Conservation (phyloP, 2,329 filamentous ascomycete genomes). For the Fusarium hostae region DNA sequence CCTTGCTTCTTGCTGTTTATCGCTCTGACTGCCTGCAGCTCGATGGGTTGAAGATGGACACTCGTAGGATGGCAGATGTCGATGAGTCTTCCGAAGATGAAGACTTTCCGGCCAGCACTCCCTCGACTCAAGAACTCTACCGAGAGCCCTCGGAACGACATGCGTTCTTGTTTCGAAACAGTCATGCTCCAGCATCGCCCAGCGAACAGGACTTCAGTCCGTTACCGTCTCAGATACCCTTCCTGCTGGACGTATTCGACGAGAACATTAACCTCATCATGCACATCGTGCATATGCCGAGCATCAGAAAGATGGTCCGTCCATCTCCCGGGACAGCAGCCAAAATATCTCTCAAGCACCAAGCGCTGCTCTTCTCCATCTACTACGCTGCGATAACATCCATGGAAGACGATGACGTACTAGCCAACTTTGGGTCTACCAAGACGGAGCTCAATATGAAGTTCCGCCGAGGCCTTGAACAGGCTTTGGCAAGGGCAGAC, state of each 20-base stretch:
- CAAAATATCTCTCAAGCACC: slow-evolving; percentile 54
- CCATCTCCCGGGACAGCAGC: slow-evolving; percentile 48
- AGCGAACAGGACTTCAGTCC: slow-evolving; percentile 58
- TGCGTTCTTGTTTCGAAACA: slow-evolving; percentile 63
- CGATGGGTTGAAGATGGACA: slow-evolving; percentile 57
- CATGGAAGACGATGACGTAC: slow-evolving; percentile 67
- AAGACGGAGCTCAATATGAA: slow-evolving; percentile 58
- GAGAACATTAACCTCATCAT: slow-evolving; percentile 62
- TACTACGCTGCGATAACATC: slow-evolving; percentile 67
- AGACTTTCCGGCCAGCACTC: slow-evolving; percentile 43
- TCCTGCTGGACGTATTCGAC: slow-evolving; percentile 61
- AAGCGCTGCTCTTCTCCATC: slow-evolving; percentile 66
- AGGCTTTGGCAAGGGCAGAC: slow-evolving; percentile 69
- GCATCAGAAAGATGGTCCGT: slow-evolving; percentile 49
- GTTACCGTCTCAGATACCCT: slow-evolving; percentile 65
- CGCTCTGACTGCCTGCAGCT: slow-evolving; percentile 47
- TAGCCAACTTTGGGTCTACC: slow-evolving; percentile 60
- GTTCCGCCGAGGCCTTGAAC: slow-evolving; percentile 66
- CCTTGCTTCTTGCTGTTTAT: not conserved
- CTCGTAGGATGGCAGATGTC: slow-evolving; percentile 44
- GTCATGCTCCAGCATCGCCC: slow-evolving; percentile 45
- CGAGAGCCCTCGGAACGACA: slow-evolving; percentile 59
- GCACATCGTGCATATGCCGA: slow-evolving; percentile 59
- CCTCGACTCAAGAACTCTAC: slow-evolving; percentile 53
- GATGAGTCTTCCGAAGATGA: slow-evolving; percentile 53